Conservation (phyloP, 805 yeast species). For the Cyberlindnera xylosilytica region DNA sequence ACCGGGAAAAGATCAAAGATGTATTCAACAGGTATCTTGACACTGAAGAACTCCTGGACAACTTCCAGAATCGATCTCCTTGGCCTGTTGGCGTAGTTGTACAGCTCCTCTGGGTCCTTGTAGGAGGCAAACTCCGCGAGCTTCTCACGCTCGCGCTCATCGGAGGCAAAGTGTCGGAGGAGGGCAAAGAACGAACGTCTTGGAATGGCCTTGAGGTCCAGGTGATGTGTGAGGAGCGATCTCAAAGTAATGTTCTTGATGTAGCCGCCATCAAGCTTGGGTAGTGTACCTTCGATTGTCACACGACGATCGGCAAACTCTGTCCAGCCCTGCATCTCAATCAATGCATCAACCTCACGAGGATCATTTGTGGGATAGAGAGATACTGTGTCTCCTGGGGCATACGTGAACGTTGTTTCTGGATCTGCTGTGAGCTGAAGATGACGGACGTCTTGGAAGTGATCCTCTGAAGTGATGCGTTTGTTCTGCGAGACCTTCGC, state of each 20-base stretch:
- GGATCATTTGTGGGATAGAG: constrained; percentile 73
- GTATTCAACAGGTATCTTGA: constrained; percentile 72
- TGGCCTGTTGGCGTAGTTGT: constrained; percentile 91
- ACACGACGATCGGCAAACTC: constrained; percentile 62
- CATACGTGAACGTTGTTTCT: constrained; percentile 33
- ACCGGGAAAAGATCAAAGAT: constrained; percentile 75
- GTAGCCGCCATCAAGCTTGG: constrained; percentile 55
- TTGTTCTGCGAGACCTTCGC: constrained; percentile 51
- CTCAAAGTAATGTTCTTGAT: constrained; percentile 65
- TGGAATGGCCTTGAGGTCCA: constrained; percentile 83
- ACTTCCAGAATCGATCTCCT: constrained; percentile 84
- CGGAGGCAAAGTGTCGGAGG: constrained; percentile 73
- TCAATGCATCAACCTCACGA: constrained; percentile 57
- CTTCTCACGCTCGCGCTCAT: constrained; percentile 71
- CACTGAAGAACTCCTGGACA: constrained; percentile 72
- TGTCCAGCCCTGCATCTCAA: constrained; percentile 73
- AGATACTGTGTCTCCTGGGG: constrained; percentile 81
- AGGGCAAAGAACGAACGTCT: constrained; percentile 74
- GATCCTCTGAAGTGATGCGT: constrained; percentile 65
- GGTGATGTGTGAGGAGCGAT: constrained; percentile 68
- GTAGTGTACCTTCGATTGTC: constrained; percentile 24
- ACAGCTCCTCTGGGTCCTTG: constrained; percentile 77
- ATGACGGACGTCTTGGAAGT: constrained; percentile 88
- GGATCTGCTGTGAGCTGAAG: constrained; percentile 28
- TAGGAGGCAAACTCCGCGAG: constrained; percentile 68